Conservation (phyloP, 164 flowering plant genomes). For the Tinospora cordifolia region DNA sequence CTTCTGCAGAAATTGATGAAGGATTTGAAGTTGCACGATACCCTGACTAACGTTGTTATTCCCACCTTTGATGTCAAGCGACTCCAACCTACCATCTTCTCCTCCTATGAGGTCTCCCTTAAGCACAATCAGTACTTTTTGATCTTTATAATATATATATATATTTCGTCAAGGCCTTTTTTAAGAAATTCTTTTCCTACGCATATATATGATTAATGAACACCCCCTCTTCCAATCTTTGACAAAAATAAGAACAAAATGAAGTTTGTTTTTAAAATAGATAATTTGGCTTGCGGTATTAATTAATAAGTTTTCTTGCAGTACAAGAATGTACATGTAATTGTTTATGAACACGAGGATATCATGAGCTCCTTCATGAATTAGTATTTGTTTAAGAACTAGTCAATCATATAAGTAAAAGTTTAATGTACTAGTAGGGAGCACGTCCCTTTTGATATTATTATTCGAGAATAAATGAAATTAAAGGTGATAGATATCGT, state of each 20-base stretch:
- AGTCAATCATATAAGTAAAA: background rate
- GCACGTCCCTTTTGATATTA: background rate
- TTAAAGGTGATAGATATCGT: no score
- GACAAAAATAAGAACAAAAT: no score
- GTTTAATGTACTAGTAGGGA: background rate
- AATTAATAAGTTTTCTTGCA: no score
- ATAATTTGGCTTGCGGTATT: no score
- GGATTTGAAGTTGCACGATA: slow-evolving; percentile 24
- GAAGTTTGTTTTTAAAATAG: no score
- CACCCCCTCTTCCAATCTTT: background rate
- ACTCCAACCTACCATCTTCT: slow-evolving; percentile 38
- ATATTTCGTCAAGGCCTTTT: no score
- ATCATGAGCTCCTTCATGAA: no score
- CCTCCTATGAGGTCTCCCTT: slow-evolving; percentile 27
- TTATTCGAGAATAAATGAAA: no score
- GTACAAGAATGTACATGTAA: no score
- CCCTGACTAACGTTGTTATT: slow-evolving; percentile 38
- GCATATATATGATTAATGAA: background rate
- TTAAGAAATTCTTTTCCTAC: no score
- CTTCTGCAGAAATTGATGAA: slow-evolving; percentile 15
- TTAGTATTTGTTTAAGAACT: background rate
- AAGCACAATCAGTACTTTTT: background rate
- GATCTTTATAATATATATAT: no score
- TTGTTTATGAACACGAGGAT: no score
- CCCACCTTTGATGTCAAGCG: slow-evolving; percentile 42